Percentiles rank a stretch among this genome's conserved stretches.
These are phyloP conservation scores for Corymbia maculata DNA, from an alignment of 345 rosid genomes.

Conservation along the genomic window DNA sequence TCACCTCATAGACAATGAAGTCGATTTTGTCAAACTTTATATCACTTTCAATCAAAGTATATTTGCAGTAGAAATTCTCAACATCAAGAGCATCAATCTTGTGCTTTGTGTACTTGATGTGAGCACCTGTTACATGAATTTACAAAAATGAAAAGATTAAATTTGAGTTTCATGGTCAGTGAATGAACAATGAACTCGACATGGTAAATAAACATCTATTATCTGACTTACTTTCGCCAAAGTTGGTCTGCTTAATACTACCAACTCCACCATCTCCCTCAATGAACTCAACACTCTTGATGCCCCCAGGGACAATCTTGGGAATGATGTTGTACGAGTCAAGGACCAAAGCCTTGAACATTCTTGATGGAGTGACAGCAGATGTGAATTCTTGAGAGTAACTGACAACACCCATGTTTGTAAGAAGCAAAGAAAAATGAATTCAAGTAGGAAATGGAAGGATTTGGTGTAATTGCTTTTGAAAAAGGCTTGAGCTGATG, in stretches of 20 bases:
- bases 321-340: not conserved
- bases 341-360: conserved; percentile 3
- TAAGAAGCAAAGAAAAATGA: not conserved
- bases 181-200: not conserved
- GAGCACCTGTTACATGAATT: not conserved
- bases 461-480: not conserved
- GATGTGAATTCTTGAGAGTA: not conserved
- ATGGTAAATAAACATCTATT: not conserved
- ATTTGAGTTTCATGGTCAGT: too few species aligned
- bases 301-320: not conserved
- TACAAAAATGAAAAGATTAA: not conserved
- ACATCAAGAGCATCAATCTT: conserved; percentile 1
- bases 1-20: not conserved
- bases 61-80: not conserved
- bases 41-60: conserved; percentile 1
- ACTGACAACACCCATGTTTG: not conserved
- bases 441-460: not conserved
- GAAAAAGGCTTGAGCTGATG: not conserved
- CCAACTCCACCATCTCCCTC: not conserved
- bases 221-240: not conserved
- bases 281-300: not conserved
- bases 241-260: not conserved
- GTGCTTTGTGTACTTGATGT: not conserved
- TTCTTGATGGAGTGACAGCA: not conserved
- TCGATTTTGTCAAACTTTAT: not conserved